Evolutionary conservation across 305 asterid genomes (phyloP).

Genomic region (Plantago coronopus): DNA sequence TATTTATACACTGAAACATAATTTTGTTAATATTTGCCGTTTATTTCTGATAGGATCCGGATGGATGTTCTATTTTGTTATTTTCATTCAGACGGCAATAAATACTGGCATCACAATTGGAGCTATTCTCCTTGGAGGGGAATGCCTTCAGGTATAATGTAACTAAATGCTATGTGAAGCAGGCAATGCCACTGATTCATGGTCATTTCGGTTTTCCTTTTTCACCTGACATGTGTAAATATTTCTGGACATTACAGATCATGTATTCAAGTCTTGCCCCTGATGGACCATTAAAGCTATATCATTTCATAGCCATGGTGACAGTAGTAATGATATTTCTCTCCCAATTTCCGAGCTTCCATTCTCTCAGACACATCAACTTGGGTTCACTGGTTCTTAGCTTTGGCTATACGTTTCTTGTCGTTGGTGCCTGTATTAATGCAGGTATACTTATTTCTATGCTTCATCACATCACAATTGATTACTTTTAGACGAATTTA

Average conservation of each 20-base stretch:
- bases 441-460: slow-evolving; percentile 44
- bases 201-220: neutral
- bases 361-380: slow-evolving; percentile 88
- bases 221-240: slow-evolving; percentile 18
- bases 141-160: slow-evolving; percentile 77
- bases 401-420: slow-evolving; percentile 75
- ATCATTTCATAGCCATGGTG: slow-evolving; percentile 85
- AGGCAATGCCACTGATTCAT: neutral
- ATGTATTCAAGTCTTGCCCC: slow-evolving; percentile 75
- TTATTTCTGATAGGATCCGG: slow-evolving; percentile 58
- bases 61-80: slow-evolving; percentile 84
- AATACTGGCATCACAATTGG: slow-evolving; percentile 87
- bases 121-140: slow-evolving; percentile 74
- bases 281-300: slow-evolving; percentile 61
- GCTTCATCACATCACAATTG: neutral
- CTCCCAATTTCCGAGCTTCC: slow-evolving; percentile 90
- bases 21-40: slow-evolving; percentile 13
- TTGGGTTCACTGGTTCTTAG: slow-evolving; percentile 71
- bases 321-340: slow-evolving; percentile 69
- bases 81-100: slow-evolving; percentile 83
- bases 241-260: slow-evolving; percentile 44
- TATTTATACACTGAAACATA: slow-evolving; percentile 1
- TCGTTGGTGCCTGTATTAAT: slow-evolving; percentile 79
- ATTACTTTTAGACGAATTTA: neutral
- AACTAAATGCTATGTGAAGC: neutral